These are phyloP conservation scores for Malus asiatica DNA, from an alignment of 306 rosid species.

Conservation along the genomic window DNA sequence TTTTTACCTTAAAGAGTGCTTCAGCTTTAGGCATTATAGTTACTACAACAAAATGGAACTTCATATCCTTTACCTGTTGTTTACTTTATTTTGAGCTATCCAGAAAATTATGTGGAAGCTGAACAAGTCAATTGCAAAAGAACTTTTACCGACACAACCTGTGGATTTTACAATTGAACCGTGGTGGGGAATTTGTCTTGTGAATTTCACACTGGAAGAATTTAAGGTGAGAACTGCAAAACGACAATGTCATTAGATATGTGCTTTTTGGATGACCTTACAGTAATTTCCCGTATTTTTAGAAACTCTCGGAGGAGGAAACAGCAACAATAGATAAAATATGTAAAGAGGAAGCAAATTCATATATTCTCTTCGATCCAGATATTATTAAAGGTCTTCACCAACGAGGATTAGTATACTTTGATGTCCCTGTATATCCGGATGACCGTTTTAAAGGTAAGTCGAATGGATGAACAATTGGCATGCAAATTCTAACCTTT, in stretches of 20 bases:
- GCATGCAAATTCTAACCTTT: not conserved
- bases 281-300: slow-evolving; percentile 14
- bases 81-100: slow-evolving; percentile 41
- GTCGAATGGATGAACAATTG: not conserved
- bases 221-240: slow-evolving; percentile 62
- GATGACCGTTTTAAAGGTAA: slow-evolving; percentile 83
- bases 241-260: not conserved
- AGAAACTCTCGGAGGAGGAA: slow-evolving; percentile 93
- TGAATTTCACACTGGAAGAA: slow-evolving; percentile 93
- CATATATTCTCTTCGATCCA: slow-evolving; percentile 61
- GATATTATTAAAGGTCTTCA: slow-evolving; percentile 53
- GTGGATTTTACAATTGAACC: slow-evolving; percentile 82
- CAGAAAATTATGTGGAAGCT: slow-evolving; percentile 99
- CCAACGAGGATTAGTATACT: slow-evolving; percentile 69
- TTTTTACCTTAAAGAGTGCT: not conserved
- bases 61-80: slow-evolving; percentile 18
- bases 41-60: not conserved
- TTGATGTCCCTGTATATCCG: slow-evolving; percentile 78
- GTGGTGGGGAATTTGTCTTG: slow-evolving; percentile 96
- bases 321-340: slow-evolving; percentile 75
- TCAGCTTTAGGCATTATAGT: not conserved
- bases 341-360: slow-evolving; percentile 82
- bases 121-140: slow-evolving; percentile 95
- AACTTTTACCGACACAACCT: slow-evolving; percentile 79
- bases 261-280: slow-evolving; percentile 15